Evolutionary conservation across 73 alveolate species (phyloP).

Genomic region (Tetrahymena borealis): DNA sequence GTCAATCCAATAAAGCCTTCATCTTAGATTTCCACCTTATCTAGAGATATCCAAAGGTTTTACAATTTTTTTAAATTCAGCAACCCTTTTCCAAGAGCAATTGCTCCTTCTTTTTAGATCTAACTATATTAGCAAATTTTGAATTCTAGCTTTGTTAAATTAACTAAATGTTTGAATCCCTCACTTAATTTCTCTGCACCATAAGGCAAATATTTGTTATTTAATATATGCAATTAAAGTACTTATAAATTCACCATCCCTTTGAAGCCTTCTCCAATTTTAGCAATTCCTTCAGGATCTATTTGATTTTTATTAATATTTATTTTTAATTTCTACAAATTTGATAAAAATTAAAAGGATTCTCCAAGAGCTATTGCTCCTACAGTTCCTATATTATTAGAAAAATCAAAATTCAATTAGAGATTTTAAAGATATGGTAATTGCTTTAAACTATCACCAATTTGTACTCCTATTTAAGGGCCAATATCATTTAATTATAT

Average conservation of each 20-base stretch:
- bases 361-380: not conserved
- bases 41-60: not conserved
- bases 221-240: not conserved
- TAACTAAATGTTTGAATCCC: not conserved
- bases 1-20: not conserved
- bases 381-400: not conserved
- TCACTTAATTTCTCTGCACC: not conserved
- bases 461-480: not conserved
- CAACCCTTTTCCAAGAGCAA: not conserved
- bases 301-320: not conserved
- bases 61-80: not conserved
- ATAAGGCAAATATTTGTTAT: not conserved
- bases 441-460: not conserved
- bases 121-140: not conserved
- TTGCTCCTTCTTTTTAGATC: not conserved
- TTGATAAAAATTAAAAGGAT: not conserved
- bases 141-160: not conserved
- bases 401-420: not conserved
- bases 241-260: not conserved
- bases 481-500: not conserved
- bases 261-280: not conserved
- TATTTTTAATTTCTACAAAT: not conserved
- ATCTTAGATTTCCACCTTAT: not conserved
- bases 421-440: not conserved
- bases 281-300: not conserved